Evolutionary conservation across 2,329 filamentous ascomycete genomes (phyloP), one percentile per base, ranked within the genome.

Genomic region (Stromatinia cepivora): DNA sequence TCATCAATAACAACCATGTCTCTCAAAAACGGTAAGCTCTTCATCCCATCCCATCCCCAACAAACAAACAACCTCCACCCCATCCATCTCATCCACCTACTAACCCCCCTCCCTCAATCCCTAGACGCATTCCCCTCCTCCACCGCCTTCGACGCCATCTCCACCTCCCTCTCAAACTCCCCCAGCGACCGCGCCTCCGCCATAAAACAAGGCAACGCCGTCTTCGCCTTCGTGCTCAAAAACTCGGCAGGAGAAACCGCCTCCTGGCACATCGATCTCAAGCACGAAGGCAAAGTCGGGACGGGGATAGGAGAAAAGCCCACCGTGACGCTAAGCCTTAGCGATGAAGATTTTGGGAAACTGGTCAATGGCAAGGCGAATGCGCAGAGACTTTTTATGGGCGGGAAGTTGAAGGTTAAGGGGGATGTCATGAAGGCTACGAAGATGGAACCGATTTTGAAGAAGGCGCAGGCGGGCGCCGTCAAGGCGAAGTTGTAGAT

Each of bases 351-450:
- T 82, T 99, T 99, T 79, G 88, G 84, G 74, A 90, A 91, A 79
- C 87, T 99, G 74, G 89, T 97, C 67, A 78, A 85, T 50, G 95
- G 95, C 79, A 93, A 96, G 84, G 93, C 92, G 76, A 97, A 97
- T 79, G 93, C 95, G 69, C 95, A 99, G 86, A 89, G 90, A 76
- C 84, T 99, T 50, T 79, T 98, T 84, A 98, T 99, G 94, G 88
- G 88, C n/a, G 95, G 95, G 77, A 97, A 97, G 86, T 86, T 99
- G 79, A 99, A 98, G 91, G 88, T 98, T 80, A 96, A 93, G 88
- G 95, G 95, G 73, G 93, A 98, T 80, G 89, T 98, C 71, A 98
- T 98, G 94, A 97, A 97, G 88, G 92, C 95, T 50, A 97, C 94
- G 71, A 97, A 96, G 89, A 88, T 97, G 82, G 93, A 97, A 36